Evolutionary conservation across 345 rosid species (phyloP), one percentile per base, ranked within the genome.

Genomic region (Streptanthus diversifolius): DNA sequence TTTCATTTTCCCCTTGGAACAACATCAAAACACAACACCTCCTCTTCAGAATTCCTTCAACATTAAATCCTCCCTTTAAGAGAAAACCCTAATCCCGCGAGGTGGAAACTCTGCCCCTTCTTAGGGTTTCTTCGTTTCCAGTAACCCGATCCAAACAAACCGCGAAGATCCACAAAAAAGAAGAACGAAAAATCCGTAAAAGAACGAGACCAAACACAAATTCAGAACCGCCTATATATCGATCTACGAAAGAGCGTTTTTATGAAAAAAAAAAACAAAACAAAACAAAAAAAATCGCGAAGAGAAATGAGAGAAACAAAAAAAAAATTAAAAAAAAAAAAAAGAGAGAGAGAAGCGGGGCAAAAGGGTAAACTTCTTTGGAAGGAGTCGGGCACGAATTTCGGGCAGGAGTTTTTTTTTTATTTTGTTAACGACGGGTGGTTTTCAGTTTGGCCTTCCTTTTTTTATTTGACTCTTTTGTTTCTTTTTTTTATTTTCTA

Each of bases 1-100:
- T 85, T 48, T 84, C 92, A 85, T 85, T 77, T 81, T 81, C 87
- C 70, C 86, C 86, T 62, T 74, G 70, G 81, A 78, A 81, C 72
- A 84, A 83, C 84, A 87, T 83, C 75, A 83, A 85, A 70, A 54
- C 71, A 65, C 41, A 68, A 58, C 74, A 68, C 74, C 62, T 71
- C 58, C 69, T n/a, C 70, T 44, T 63, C 67, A 78, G 63, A 79
- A 74, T 70, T 30, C 57, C 74, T 47, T 66, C 57, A 55, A 52
- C 57, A 64, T 69, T 36, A 75, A 62, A 18, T 37, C 56, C n/a
- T n/a, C n/a, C n/a, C n/a, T n/a, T n/a, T n/a, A n/a, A 35, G 12
- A 59, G 3, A 35, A 65, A 86, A 78, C 85, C 86, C 87, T 80
- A 79, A 65, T 45, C 77, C 62, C 51, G 40, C 49, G n/a, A 65